phyloP scores from a whole-genome alignment of 768 basidiomycete genomes.

The Botryobasidium botryosum region DNA sequence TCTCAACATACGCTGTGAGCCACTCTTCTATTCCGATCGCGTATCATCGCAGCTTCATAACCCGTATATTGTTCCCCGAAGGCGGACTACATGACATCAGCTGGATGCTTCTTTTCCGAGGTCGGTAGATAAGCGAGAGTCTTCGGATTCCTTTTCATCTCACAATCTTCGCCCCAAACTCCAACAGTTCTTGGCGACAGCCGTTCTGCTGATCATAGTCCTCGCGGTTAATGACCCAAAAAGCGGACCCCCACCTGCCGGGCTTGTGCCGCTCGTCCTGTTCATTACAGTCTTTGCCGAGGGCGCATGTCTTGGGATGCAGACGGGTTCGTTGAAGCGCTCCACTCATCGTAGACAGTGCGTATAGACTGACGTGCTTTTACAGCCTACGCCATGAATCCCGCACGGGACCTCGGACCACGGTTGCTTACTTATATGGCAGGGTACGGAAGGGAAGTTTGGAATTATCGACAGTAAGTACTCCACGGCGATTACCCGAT shows the following conservation, averaged over 20 bases:
- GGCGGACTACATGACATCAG: slow-evolving; percentile 28
- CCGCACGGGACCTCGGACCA: slow-evolving; percentile 57
- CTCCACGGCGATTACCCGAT: not conserved
- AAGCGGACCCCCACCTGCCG: slow-evolving; percentile 31
- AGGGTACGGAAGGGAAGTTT: slow-evolving; percentile 25
- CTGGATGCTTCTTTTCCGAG: slow-evolving; percentile 27
- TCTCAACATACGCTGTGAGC: slow-evolving; percentile 34
- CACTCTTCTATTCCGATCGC: slow-evolving; percentile 8
- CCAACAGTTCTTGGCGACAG: slow-evolving; percentile 38
- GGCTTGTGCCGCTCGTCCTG: slow-evolving; percentile 36
- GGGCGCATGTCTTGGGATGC: slow-evolving; percentile 38
- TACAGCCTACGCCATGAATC: slow-evolving; percentile 44
- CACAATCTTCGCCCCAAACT: no score
- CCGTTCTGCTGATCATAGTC: slow-evolving; percentile 36
- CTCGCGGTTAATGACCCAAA: slow-evolving; percentile 36
- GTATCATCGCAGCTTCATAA: no score
- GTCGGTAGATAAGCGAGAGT: not conserved
- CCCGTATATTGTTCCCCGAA: no score
- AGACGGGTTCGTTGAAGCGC: slow-evolving; percentile 29
- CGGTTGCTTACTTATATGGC: slow-evolving; percentile 52
- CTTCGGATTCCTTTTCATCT: not conserved
- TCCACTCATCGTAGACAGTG: not conserved
- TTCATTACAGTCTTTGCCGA: slow-evolving; percentile 45
- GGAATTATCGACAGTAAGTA: slow-evolving; percentile 6
- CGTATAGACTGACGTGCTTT: not conserved